These are phyloP conservation scores for Coriaria nepalensis DNA, from an alignment of 306 rosid species.

Conservation along the genomic window DNA sequence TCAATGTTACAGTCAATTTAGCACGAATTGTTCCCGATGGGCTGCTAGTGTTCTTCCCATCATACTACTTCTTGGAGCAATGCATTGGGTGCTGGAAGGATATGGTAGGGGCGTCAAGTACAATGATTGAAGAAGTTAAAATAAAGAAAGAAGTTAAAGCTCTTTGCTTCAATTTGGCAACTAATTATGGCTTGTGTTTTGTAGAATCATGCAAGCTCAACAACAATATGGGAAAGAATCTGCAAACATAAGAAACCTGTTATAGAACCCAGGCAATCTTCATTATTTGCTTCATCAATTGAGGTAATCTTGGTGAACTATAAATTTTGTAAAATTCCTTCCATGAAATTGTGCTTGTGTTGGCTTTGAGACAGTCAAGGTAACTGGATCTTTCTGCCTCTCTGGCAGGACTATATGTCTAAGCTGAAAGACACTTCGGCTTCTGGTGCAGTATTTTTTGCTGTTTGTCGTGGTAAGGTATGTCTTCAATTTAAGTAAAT, in stretches of 20 bases:
- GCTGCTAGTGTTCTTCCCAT: constrained; percentile 87
- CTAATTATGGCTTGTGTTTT: constrained; percentile 13
- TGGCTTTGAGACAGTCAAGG: too few species aligned
- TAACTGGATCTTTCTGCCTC: too few species aligned
- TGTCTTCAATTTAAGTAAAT: constrained; percentile 13
- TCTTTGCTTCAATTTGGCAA: constrained; percentile 14
- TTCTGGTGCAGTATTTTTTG: constrained; percentile 88
- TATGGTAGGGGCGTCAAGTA: constrained; percentile 30
- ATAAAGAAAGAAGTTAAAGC: too few species aligned
- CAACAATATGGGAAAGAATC: constrained; percentile 90
- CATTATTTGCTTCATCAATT: constrained; percentile 62
- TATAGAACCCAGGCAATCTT: constrained; percentile 83
- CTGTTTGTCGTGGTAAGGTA: constrained; percentile 98
- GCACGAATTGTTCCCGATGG: constrained; percentile 95
- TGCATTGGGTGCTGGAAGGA: constrained; percentile 77
- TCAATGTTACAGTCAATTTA: constrained; percentile 68
- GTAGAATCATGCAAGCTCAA: constrained; percentile 55
- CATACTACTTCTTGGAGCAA: constrained; percentile 85
- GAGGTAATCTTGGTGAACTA: too few species aligned
- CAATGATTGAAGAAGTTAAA: constrained; percentile 13
- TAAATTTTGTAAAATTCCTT: too few species aligned
- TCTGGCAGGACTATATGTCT: constrained; percentile 66
- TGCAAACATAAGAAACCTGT: constrained; percentile 86
- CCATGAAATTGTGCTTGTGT: too few species aligned
- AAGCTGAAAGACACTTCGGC: constrained; percentile 69